Conservation (phyloP, 306 rosid genomes). For the Vicia sativa region DNA sequence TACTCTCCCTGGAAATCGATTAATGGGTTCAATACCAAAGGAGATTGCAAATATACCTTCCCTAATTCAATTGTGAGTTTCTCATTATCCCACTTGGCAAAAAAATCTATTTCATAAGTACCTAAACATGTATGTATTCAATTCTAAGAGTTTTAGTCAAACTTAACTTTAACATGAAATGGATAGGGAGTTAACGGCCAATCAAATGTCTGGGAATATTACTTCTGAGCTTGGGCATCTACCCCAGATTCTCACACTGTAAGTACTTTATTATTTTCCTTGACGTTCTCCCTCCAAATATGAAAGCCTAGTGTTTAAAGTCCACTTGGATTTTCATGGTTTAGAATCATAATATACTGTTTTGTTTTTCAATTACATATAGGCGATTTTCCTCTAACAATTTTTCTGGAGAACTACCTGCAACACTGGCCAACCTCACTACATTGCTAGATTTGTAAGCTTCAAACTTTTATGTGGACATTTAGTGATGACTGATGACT, state of each 20-base stretch:
- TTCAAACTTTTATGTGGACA: neutral
- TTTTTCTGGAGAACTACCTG: constrained; percentile 68
- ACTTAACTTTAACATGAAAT: constrained; percentile 29
- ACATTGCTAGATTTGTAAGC: constrained; percentile 61
- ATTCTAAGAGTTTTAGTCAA: neutral
- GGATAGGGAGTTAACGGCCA: constrained; percentile 57
- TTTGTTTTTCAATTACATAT: constrained; percentile 8
- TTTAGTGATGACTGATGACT: neutral
- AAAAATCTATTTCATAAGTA: neutral
- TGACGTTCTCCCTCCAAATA: neutral
- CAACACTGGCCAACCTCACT: constrained; percentile 51
- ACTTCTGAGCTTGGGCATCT: constrained; percentile 70
- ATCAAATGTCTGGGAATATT: constrained; percentile 61
- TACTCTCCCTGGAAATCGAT: constrained; percentile 60
- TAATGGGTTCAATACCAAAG: constrained; percentile 64
- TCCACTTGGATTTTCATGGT: neutral
- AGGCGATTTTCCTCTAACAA: constrained; percentile 67
- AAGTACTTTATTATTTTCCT: constrained; percentile 32
- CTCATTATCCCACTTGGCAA: neutral
- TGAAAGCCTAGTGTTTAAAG: constrained; percentile 4
- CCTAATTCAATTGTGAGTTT: constrained; percentile 67
- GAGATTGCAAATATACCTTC: constrained; percentile 71
- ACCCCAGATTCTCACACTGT: constrained; percentile 54
- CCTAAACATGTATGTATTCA: neutral
- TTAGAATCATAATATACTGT: constrained; percentile 2